Conservation (phyloP, 2,329 filamentous ascomycete species). For the Phyllosticta capitalensis region DNA sequence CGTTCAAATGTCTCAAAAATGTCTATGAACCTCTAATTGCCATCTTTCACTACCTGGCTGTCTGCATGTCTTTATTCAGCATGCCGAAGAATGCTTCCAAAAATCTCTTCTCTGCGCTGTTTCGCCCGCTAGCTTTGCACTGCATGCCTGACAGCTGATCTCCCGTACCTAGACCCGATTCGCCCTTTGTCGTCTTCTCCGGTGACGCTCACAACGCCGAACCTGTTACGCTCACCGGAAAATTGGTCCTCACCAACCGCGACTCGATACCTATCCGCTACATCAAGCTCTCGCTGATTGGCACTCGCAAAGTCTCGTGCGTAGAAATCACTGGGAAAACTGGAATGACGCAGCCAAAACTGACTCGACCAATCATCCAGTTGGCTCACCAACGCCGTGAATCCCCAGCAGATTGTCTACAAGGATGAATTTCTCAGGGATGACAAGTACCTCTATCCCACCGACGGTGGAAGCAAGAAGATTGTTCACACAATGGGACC, state of each 20-base stretch:
- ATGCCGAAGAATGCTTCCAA: neutral
- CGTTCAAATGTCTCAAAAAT: neutral
- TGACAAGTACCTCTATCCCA: slow-evolving; percentile 35
- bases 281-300: slow-evolving; percentile 38
- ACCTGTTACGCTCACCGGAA: slow-evolving; percentile 36
- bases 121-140: neutral
- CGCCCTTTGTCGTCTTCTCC: slow-evolving; percentile 41
- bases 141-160: neutral
- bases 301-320: slow-evolving; percentile 39
- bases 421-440: slow-evolving; percentile 40
- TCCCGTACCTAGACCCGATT: slow-evolving; percentile 29
- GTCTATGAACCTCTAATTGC: neutral
- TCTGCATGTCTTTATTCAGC: neutral
- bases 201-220: slow-evolving; percentile 38
- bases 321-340: slow-evolving; percentile 13
- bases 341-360: slow-evolving; percentile 1
- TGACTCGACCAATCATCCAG: slow-evolving; percentile 13
- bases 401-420: slow-evolving; percentile 34
- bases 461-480: slow-evolving; percentile 28
- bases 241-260: slow-evolving; percentile 36
- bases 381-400: slow-evolving; percentile 30
- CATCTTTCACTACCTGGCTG: neutral
- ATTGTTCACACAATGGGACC: slow-evolving; percentile 41
- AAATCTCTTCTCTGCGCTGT: neutral
- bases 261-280: slow-evolving; percentile 39